Base-by-base conservation (phyloP, 2,329 filamentous ascomycete species). In the Septoria linicola region DNA sequence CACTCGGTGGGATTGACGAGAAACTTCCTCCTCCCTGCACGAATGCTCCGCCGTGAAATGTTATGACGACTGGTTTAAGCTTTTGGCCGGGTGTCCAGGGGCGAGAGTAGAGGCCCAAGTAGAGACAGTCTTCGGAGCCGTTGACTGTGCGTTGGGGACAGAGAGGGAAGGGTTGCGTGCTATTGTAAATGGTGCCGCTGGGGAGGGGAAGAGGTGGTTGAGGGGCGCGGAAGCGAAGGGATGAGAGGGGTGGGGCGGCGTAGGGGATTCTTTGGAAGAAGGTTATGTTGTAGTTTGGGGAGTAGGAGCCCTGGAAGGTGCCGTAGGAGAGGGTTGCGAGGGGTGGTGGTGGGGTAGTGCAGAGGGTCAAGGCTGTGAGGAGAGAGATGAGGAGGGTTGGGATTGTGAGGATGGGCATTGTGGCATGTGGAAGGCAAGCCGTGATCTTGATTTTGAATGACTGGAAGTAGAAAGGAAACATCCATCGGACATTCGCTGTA, bases 31-130 rank as follows among this genome's bases (percentile, higher is more conserved):
- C 73, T 6, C 81, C 82, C 62, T 80, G 70, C 43, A 84, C 79
- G 67, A 81, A 85, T 2, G 73, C 82, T 10, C 82, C 82, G 45
- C 82, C 82, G 61, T 80, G 82, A 62, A 82, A 83, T 3, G 76
- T 75, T 2, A 84, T 75, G 0, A 85, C 73, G 0, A 85, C 81
- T 0, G 82, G 81, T 2, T 78, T 72, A 3, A 76, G 71, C 1
- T 75, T 66, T n/a, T 72, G 62, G 1, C 63, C 62, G 1, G 48
- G 17, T 0, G 63, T 68, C 80, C 80, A 84, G 2, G 80, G 81
- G 0, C 80, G 74, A 3, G 78, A 76, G 66, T 81, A 84, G 0
- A 85, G 68, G 8, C 79, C 79, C 1, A 85, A 37, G 39, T 57
- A 59, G n/a, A 63, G 42, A 35, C 59, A 59, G 44, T 60, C 52